phyloP scores from a whole-genome alignment of 495 filamentous ascomycete genomes.

The Cudoniella acicularis region DNA sequence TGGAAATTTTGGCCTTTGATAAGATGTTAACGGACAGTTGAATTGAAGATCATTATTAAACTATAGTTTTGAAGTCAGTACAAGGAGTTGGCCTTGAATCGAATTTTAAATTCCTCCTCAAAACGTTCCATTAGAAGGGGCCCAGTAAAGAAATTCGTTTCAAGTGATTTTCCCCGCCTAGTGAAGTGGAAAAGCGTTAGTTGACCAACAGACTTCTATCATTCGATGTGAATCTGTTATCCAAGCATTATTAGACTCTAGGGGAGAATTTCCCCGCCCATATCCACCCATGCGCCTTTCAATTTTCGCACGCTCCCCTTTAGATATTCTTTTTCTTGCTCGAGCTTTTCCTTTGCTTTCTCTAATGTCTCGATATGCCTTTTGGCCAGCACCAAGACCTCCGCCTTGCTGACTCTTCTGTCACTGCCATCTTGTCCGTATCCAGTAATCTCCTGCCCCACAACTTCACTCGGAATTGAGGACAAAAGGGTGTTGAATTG shows the following conservation, averaged over 20 bases:
- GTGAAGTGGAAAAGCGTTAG: neutral
- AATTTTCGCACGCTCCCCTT: conserved; percentile 28
- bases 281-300: conserved; percentile 21
- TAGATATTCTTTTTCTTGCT: conserved; percentile 34
- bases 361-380: conserved; percentile 39
- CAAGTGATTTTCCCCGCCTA: too few species aligned
- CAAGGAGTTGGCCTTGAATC: too few species aligned
- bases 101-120: too few species aligned
- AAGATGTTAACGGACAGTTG: too few species aligned
- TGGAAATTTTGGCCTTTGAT: too few species aligned
- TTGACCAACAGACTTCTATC: neutral
- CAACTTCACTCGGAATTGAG: conserved; percentile 29
- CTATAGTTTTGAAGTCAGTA: too few species aligned
- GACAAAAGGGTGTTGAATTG: conserved; percentile 43
- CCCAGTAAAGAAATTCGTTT: too few species aligned
- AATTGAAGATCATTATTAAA: too few species aligned
- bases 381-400: conserved; percentile 40
- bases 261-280: conserved; percentile 1
- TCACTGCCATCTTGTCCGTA: conserved; percentile 29
- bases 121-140: too few species aligned
- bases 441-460: conserved; percentile 21
- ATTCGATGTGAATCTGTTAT: too few species aligned
- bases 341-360: conserved; percentile 30
- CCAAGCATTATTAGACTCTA: too few species aligned
- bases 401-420: conserved; percentile 40